Conservation (phyloP, 208 protist species). For the Leishmania major region DNA sequence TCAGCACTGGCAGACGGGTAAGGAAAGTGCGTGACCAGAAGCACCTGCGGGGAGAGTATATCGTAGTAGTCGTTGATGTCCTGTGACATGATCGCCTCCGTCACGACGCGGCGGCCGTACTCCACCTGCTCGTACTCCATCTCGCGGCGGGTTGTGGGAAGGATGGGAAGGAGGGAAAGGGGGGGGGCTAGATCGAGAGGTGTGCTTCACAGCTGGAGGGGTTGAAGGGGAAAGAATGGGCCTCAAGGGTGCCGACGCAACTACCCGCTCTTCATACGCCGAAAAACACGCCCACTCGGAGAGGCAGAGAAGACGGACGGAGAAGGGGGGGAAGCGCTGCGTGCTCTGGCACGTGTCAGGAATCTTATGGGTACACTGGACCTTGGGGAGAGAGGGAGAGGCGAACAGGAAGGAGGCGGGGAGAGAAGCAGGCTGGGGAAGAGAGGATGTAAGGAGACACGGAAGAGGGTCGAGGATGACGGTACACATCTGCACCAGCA, state of each 20-base stretch:
- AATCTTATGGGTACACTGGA: background rate
- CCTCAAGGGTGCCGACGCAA: background rate
- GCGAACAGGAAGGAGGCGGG: background rate
- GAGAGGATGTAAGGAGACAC: background rate
- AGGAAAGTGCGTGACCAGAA: constrained; percentile 75
- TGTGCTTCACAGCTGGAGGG: background rate
- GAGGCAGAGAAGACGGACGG: background rate
- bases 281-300: background rate
- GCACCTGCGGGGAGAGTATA: constrained; percentile 61
- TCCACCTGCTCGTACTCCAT: constrained; percentile 93
- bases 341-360: background rate
- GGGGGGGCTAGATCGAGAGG: background rate
- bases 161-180: background rate
- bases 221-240: background rate
- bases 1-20: constrained; percentile 43
- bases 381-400: background rate
- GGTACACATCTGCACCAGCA: background rate
- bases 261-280: background rate
- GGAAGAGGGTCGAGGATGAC: background rate
- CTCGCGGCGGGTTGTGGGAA: background rate
- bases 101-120: constrained; percentile 55
- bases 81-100: constrained; percentile 51
- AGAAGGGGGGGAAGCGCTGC: background rate
- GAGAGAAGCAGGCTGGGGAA: background rate
- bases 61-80: constrained; percentile 72